phyloP scores from a whole-genome alignment of 176 grass and related monocot species.

The Canna indica region DNA sequence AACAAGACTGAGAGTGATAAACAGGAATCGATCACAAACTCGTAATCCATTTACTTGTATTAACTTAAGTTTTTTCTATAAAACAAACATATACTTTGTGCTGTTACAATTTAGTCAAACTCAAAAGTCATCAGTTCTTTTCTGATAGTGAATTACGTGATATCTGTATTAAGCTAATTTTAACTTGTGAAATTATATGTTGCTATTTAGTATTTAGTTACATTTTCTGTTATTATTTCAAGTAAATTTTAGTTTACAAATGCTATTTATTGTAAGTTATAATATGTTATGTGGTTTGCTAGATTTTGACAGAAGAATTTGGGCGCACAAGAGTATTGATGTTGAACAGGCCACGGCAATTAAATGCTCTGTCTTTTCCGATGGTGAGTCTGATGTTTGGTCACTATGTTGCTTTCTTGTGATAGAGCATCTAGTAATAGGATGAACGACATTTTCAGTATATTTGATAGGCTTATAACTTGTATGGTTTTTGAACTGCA shows the following conservation, averaged over 20 bases:
- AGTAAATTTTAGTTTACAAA: neutral
- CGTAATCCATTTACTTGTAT: too few species aligned
- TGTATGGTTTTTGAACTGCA: neutral
- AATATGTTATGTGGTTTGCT: conserved; percentile 9
- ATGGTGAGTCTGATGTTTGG: conserved; percentile 39
- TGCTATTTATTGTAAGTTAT: conserved; percentile 2
- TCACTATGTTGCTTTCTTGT: neutral
- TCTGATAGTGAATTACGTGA: neutral
- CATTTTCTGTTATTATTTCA: neutral
- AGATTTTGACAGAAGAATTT: conserved; percentile 76
- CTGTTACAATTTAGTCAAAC: neutral
- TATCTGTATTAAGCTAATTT: neutral
- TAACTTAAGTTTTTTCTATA: neutral
- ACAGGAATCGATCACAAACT: too few species aligned
- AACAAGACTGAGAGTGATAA: too few species aligned
- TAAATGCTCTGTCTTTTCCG: conserved; percentile 66
- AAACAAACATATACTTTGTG: neutral
- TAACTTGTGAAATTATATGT: neutral
- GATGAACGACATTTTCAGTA: neutral
- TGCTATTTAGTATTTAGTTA: neutral
- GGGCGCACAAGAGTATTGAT: conserved; percentile 62
- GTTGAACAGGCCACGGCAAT: conserved; percentile 73
- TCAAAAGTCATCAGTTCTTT: neutral
- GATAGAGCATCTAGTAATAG: neutral
- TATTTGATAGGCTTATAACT: neutral